These are phyloP conservation scores for Allium cepa DNA, from an alignment of 106 monocot species.

Conservation along the genomic window DNA sequence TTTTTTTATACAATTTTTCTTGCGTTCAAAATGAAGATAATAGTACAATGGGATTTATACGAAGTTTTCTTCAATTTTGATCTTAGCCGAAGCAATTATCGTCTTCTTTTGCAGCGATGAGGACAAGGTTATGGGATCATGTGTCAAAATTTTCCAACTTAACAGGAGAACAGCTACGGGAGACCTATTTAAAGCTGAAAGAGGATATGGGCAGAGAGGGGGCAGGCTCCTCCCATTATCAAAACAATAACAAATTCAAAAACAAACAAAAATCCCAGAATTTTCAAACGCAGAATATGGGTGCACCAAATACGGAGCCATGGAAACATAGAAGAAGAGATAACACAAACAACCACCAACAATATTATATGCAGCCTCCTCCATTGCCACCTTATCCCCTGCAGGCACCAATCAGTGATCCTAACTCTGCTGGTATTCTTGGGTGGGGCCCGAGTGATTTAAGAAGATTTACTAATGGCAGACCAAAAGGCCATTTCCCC, in stretches of 20 bases:
- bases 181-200: constrained; percentile 88
- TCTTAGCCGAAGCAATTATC: no score
- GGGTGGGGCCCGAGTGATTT: constrained; percentile 68
- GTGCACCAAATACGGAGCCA: constrained; percentile 53
- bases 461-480: constrained; percentile 53
- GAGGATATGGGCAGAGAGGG: constrained; percentile 58
- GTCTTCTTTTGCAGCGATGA: constrained; percentile 53
- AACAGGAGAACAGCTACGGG: constrained; percentile 67
- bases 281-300: constrained; percentile 29
- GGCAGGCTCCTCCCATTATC: constrained; percentile 46
- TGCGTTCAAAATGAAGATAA: no score
- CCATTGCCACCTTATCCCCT: no score
- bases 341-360: constrained; percentile 29
- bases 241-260: constrained; percentile 8
- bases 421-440: constrained; percentile 79
- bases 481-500: constrained; percentile 44
- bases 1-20: no score
- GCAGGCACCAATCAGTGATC: constrained; percentile 23
- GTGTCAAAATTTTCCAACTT: constrained; percentile 90
- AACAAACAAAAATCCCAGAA: constrained; percentile 37
- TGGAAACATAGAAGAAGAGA: constrained; percentile 91
- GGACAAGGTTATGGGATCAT: constrained; percentile 91
- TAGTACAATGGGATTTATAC: no score
- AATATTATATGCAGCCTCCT: not conserved
- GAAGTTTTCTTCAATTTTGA: no score